Evolutionary conservation across 495 filamentous ascomycete genomes (phyloP), one percentile per base, ranked within the genome.

Genomic region (Podospora anserina): DNA sequence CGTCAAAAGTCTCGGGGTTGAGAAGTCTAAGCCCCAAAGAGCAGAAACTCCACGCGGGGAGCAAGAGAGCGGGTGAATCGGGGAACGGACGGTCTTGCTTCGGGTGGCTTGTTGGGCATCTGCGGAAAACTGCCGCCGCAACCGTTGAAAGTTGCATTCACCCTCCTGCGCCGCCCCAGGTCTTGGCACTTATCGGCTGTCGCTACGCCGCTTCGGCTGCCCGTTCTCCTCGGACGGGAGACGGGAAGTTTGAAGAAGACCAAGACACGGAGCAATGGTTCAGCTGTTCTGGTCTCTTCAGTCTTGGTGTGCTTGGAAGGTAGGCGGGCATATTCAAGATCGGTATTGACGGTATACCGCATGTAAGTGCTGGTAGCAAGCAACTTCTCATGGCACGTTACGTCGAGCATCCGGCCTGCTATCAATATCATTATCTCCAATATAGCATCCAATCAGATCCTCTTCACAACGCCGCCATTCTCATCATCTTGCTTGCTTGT

Each of bases 141-240:
- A 63, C 61, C 61, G 61, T 63, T 63, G 61, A 63, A 11, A 18
- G 61, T 63, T 49, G 32, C 61, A 63, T 63, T 44, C 9, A 63
- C 30, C 18, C 30, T 32, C 34, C 61, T 61, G n/a, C 59, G 16
- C 19, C 59, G 20, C 61, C 61, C 30, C 30, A 63, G 32, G 61
- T 63, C 61, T 63, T 49, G 61, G 61, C 61, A 63, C 32, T 13
- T 32, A 63, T 19, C 39, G 39, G 39, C 39, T 49, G 39, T 49
- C 39, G 39, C 39, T 49, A 13, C 39, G 20, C 28, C 61, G 19
- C 15, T 19, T 44, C 61, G 15, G 27, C n/a, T 63, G 15, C 34
- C 61, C 61, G 32, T 18, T 44, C 18, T 63, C 61, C 23, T 61
- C 59, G 28, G 59, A 7, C 19, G 59, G 16, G 4, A 61, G 16